Evolutionary conservation across 129 eudicot genomes (phyloP).

Genomic region (Rutidosis leptorrhynchoides): DNA sequence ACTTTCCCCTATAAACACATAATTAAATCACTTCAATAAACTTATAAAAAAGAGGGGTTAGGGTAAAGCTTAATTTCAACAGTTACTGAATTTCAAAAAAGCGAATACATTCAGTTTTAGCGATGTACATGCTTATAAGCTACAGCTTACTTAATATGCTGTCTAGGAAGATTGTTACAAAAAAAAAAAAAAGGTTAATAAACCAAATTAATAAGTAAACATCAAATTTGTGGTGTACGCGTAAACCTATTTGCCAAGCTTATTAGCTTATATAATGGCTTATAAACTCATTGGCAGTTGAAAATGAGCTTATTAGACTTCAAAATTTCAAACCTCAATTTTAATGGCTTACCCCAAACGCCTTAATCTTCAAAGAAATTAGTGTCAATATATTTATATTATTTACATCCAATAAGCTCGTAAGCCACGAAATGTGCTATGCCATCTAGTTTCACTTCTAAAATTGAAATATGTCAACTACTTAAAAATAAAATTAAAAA

Average conservation of each 20-base stretch:
- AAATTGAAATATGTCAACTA: not conserved
- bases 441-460: not conserved
- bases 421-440: not conserved
- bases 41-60: not conserved
- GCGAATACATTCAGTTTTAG: not conserved
- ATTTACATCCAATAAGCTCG: not conserved
- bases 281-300: not conserved
- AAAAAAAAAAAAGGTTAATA: not conserved
- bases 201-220: not conserved
- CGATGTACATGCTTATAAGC: not conserved
- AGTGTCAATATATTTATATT: not conserved
- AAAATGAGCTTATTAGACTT: not conserved
- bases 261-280: not conserved
- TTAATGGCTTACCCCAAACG: not conserved
- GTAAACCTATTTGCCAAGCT: too few species aligned
- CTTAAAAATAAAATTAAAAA: not conserved
- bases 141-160: not conserved
- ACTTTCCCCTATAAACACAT: conserved; percentile 70
- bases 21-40: not conserved
- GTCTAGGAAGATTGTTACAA: not conserved
- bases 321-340: not conserved
- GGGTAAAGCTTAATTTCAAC: not conserved
- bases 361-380: too few species aligned
- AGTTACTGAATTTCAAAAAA: not conserved
- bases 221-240: not conserved